Conservation (phyloP, 768 basidiomycete genomes). For the Boletales sp. region DNA sequence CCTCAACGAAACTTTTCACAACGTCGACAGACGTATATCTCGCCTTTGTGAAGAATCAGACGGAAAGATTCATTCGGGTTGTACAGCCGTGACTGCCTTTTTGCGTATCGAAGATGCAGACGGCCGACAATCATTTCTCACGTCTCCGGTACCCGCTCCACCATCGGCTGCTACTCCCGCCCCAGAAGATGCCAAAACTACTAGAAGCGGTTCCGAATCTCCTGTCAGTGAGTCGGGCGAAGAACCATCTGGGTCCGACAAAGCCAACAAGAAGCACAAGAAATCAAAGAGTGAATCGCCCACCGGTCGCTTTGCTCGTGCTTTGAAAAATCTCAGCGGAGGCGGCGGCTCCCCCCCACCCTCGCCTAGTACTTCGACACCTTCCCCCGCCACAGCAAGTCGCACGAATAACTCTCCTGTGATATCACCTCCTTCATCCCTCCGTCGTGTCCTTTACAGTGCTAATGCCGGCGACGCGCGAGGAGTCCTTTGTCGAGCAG, state of each 20-base stretch:
- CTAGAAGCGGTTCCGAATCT: conserved; percentile 38
- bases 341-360: conserved; percentile 18
- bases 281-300: conserved; percentile 39
- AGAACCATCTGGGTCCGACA: conserved; percentile 28
- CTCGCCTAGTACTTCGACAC: conserved; percentile 6
- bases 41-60: conserved; percentile 81
- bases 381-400: conserved; percentile 24
- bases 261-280: conserved; percentile 38
- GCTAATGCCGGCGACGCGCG: conserved; percentile 98
- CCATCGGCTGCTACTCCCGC: conserved; percentile 32
- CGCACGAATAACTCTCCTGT: conserved; percentile 27
- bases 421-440: conserved; percentile 43
- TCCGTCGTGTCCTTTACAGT: conserved; percentile 82
- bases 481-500: conserved; percentile 87
- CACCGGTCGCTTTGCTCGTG: conserved; percentile 52
- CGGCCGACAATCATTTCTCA: conserved; percentile 68
- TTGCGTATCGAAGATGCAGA: conserved; percentile 83
- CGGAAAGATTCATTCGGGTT: conserved; percentile 93
- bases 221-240: conserved; percentile 43
- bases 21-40: conserved; percentile 82
- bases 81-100: conserved; percentile 95
- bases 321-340: conserved; percentile 49
- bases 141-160: conserved; percentile 22
- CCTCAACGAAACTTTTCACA: conserved; percentile 91
- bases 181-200: conserved; percentile 28